Conservation (phyloP, 805 yeast species). For the Schwanniomyces vanrijiae region DNA sequence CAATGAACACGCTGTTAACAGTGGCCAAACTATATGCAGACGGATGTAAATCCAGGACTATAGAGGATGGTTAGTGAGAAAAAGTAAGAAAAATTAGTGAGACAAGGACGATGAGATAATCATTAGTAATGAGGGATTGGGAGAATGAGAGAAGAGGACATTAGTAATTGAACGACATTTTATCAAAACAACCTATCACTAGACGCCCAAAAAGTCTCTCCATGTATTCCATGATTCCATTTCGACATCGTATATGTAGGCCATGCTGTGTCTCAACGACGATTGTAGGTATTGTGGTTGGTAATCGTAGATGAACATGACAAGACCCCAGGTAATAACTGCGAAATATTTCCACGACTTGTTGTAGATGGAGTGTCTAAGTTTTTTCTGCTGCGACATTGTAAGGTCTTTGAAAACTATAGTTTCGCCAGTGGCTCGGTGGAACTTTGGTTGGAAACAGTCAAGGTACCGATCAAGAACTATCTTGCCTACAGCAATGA, state of each 20-base stretch:
- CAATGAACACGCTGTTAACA: constrained; percentile 7
- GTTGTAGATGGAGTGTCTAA: constrained; percentile 27
- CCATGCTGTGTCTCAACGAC: constrained; percentile 66
- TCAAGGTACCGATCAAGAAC: constrained; percentile 39
- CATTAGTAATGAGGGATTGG: background rate
- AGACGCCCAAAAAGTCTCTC: constrained; percentile 43
- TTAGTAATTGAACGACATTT: too few relatives aligned
- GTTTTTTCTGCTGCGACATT: constrained; percentile 30
- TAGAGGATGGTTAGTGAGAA: too few relatives aligned
- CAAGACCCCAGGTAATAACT: constrained; percentile 68
- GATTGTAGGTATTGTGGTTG: constrained; percentile 64
- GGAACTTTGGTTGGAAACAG: constrained; percentile 31
- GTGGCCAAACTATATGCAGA: background rate
- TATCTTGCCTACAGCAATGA: constrained; percentile 60
- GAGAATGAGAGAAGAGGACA: too few relatives aligned
- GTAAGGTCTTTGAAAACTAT: constrained; percentile 27
- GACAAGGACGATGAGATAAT: too few relatives aligned
- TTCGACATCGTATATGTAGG: constrained; percentile 65
- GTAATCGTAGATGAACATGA: constrained; percentile 66
- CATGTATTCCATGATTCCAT: constrained; percentile 49
- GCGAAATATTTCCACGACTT: constrained; percentile 61
- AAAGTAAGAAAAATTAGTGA: too few relatives aligned
- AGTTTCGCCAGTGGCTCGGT: constrained; percentile 13
- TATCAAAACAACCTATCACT: background rate
- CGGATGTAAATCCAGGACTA: too few relatives aligned